A percentile compares a stretch with the other conserved stretches of the same genome.
phyloP scores from a whole-genome alignment of 352 stramenopile species.

The Pelagophyceae sp. region DNA sequence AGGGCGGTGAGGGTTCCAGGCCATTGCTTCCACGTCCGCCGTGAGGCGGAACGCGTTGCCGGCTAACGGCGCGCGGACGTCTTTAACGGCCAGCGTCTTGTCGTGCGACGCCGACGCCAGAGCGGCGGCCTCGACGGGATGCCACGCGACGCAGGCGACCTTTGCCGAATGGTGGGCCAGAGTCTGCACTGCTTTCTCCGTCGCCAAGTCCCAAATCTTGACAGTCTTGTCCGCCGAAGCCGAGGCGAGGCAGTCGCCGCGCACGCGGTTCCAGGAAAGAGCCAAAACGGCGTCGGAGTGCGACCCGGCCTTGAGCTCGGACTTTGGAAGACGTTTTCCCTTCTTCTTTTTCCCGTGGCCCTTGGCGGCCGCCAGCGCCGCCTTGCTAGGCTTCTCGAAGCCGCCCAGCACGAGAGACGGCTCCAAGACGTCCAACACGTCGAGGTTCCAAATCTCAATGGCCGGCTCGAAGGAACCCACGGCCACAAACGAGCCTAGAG shows the following conservation, averaged over 20 bases:
- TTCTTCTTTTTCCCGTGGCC: conserved; percentile 37
- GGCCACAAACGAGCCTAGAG: conserved; percentile 82
- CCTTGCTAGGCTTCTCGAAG: conserved; percentile 58
- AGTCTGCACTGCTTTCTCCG: conserved; percentile 81
- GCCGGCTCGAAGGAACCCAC: conserved; percentile 97
- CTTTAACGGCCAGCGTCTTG: conserved; percentile 79
- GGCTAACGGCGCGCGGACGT: conserved; percentile 69
- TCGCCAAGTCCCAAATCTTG: conserved; percentile 69
- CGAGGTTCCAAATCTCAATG: conserved; percentile 99
- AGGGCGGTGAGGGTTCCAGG: conserved; percentile 81
- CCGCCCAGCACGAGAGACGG: conserved; percentile 84
- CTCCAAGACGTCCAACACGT: conserved; percentile 96
- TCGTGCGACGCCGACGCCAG: conserved; percentile 90
- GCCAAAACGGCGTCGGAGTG: conserved; percentile 95
- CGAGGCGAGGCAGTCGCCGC: conserved; percentile 93
- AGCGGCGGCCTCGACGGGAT: conserved; percentile 89
- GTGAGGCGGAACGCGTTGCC: conserved; percentile 67
- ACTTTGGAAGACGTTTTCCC: conserved; percentile 42
- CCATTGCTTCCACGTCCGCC: conserved; percentile 75
- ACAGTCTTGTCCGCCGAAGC: conserved; percentile 93
- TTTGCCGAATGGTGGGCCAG: conserved; percentile 97
- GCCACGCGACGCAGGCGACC: conserved; percentile 90
- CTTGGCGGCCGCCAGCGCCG: conserved; percentile 25
- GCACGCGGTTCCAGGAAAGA: conserved; percentile 91
- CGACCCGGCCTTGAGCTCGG: conserved; percentile 74